phyloP scores from a whole-genome alignment of 2,329 filamentous ascomycete species.

The Ascochyta viciae-villosae region DNA sequence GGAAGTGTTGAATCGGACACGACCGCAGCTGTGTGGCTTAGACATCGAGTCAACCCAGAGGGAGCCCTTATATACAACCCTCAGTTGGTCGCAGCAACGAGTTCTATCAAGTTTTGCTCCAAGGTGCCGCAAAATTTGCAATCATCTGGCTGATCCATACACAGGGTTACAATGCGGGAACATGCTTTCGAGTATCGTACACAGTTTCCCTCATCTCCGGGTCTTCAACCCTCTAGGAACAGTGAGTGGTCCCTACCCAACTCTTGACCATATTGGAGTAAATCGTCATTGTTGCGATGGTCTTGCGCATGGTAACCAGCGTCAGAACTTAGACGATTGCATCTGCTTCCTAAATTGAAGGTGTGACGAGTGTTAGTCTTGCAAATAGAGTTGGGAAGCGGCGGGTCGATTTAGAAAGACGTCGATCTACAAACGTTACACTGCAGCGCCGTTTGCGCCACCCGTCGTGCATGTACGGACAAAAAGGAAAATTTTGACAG shows the following conservation, averaged over 20 bases:
- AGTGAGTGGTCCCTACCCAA: background rate
- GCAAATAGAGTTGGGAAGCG: constrained; percentile 7
- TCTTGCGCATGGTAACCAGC: background rate
- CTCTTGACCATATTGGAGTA: background rate
- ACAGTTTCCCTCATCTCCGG: background rate
- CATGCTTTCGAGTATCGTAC: constrained; percentile 20
- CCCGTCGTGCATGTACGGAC: constrained; percentile 24
- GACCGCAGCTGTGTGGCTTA: constrained; percentile 12
- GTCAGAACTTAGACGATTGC: background rate
- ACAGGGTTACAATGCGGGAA: constrained; percentile 32
- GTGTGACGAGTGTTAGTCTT: constrained; percentile 13
- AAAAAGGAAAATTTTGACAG: constrained; percentile 8
- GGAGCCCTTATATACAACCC: constrained; percentile 25
- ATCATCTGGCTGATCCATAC: constrained; percentile 16
- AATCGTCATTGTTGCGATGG: background rate
- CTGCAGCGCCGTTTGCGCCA: constrained; percentile 20
- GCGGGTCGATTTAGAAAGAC: constrained; percentile 8
- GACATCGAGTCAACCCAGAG: background rate
- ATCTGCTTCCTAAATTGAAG: constrained; percentile 3
- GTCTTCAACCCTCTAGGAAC: background rate
- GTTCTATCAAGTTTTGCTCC: background rate
- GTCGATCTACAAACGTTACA: constrained; percentile 21
- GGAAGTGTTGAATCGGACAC: constrained; percentile 19
- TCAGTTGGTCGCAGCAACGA: background rate
- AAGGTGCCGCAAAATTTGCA: constrained; percentile 7